A percentile compares a stretch with the other conserved stretches of the same genome.
Evolutionary conservation across 1,284 basidiomycete genomes (phyloP).

Genomic region (Agroathelia rolfsii): DNA sequence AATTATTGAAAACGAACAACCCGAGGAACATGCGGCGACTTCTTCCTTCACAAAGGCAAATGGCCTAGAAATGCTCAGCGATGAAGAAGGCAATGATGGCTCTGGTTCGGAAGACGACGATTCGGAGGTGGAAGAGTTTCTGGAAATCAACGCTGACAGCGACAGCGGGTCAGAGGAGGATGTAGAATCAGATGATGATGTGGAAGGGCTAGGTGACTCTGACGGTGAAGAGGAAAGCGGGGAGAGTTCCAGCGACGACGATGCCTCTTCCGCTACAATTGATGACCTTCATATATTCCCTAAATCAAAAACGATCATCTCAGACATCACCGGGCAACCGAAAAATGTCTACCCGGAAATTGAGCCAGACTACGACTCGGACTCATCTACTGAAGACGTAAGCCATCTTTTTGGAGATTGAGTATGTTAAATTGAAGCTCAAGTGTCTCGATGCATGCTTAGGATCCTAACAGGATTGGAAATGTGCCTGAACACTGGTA

Average conservation of each 20-base stretch:
- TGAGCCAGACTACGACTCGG: conserved; percentile 93
- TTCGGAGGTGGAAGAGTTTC: conserved; percentile 40
- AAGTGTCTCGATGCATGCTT: conserved; percentile 9
- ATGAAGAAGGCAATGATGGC: conserved; percentile 50
- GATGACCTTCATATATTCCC: conserved; percentile 44
- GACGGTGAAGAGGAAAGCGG: conserved; percentile 20
- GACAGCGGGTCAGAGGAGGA: conserved; percentile 40
- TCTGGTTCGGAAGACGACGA: conserved; percentile 35
- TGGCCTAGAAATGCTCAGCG: conserved; percentile 58
- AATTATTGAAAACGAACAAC: conserved; percentile 21
- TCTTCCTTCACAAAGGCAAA: conserved; percentile 28
- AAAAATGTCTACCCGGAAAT: conserved; percentile 91
- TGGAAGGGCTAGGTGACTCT: conserved; percentile 20
- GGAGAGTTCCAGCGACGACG: conserved; percentile 17
- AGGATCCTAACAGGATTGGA: conserved; percentile 92
- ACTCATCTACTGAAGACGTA: conserved; percentile 95
- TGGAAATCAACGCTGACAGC: conserved; percentile 43
- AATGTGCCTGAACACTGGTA: conserved; percentile 98
- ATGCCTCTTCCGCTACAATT: conserved; percentile 24
- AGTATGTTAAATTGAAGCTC: conserved; percentile 6
- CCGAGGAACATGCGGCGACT: conserved; percentile 24
- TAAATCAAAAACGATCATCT: conserved; percentile 59
- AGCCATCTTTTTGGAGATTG: conserved; percentile 22
- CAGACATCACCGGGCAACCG: conserved; percentile 78
- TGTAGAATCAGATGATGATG: conserved; percentile 20